Conservation (phyloP, 331 rosid species). For the Prunus yedoensis region DNA sequence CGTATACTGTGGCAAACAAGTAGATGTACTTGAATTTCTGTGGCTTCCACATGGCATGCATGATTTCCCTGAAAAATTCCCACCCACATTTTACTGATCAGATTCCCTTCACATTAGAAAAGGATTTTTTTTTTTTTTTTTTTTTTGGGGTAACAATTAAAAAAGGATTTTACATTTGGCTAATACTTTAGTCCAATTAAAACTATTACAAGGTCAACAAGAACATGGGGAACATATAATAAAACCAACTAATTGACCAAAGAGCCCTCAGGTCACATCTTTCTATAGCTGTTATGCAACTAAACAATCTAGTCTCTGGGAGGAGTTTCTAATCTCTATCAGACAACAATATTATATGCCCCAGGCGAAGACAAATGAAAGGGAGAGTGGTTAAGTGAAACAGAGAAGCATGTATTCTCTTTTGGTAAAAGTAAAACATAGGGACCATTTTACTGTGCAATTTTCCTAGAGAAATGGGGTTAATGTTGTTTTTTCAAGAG, state of each 20-base stretch:
- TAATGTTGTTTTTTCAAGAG: constrained; percentile 24
- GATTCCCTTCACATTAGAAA: constrained; percentile 1
- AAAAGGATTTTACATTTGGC: neutral
- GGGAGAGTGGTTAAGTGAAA: no score
- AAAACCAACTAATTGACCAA: constrained; percentile 19
- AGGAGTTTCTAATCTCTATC: neutral
- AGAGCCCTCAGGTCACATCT: constrained; percentile 11
- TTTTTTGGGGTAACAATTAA: neutral
- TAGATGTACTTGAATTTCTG: constrained; percentile 94
- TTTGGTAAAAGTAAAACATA: neutral
- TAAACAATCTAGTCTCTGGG: neutral
- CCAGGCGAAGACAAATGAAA: no score
- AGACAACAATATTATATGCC: neutral
- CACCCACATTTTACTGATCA: constrained; percentile 7
- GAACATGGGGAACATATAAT: constrained; percentile 4
- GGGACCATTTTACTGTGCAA: constrained; percentile 15
- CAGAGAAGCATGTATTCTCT: neutral
- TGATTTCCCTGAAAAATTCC: constrained; percentile 68
- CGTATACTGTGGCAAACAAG: constrained; percentile 82
- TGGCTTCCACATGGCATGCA: constrained; percentile 99
- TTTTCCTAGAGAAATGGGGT: constrained; percentile 9
- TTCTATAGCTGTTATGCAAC: neutral
- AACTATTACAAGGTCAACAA: constrained; percentile 1
- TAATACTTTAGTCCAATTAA: neutral
- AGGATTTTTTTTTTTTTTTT: neutral